Evolutionary conservation across 306 rosid species (phyloP).

Genomic region (Medicago lupulina): DNA sequence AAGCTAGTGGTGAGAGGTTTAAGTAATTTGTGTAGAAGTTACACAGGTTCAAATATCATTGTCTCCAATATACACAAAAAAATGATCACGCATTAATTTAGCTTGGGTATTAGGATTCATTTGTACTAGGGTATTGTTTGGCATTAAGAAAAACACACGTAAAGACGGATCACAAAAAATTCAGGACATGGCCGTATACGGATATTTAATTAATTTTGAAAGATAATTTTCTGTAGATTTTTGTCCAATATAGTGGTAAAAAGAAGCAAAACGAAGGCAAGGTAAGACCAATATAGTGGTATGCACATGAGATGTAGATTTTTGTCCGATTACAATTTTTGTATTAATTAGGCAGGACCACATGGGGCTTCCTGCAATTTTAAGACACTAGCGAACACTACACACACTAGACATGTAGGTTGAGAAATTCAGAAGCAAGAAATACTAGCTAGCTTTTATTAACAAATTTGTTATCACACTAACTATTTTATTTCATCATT

Average conservation of each 20-base stretch:
- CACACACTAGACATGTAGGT: conserved; percentile 25
- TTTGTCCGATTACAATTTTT: conserved; percentile 2
- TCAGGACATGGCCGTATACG: not conserved
- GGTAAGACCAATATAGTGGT: conserved; percentile 11
- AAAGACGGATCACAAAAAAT: not conserved
- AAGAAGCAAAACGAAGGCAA: not conserved
- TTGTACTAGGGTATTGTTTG: not conserved
- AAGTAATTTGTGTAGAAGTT: not conserved
- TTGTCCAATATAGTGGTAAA: too few species aligned
- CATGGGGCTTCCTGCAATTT: conserved; percentile 46
- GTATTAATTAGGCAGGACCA: conserved; percentile 54
- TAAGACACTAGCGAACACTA: conserved; percentile 40
- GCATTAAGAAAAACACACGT: conserved; percentile 2
- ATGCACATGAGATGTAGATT: conserved; percentile 9
- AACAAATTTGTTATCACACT: not conserved
- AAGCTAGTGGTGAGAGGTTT: not conserved
- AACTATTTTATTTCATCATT: too few species aligned
- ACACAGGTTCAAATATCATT: not conserved
- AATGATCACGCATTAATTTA: not conserved
- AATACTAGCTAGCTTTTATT: conserved; percentile 31
- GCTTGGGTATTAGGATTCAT: not conserved
- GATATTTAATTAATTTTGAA: not conserved
- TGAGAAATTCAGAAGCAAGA: conserved; percentile 42
- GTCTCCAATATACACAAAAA: not conserved
- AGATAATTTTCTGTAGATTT: not conserved